Evolutionary conservation across 179 eudicot genomes (phyloP), one percentile per base, ranked within the genome.

Genomic region (Silene noctiflora): DNA sequence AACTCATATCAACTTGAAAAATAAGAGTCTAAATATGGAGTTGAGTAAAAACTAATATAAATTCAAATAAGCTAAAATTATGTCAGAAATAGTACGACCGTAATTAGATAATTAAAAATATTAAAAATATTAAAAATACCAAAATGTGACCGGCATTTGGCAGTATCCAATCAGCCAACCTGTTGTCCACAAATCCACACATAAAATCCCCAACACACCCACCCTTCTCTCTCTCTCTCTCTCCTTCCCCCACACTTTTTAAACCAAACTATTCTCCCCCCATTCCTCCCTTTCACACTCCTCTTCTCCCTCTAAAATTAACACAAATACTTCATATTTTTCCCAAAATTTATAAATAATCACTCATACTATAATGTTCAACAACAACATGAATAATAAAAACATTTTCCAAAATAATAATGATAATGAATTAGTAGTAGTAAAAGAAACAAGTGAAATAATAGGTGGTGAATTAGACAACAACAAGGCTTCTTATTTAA

Each of bases 61-160:
- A 25, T 0, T 25, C 1, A 25, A 0, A 25, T 2, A 2, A 25
- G 27, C 27, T 25, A 25, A 25, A 25, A 25, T 25, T 2, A 25
- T 25, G 27, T 25, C 27, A 25, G 27, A n/a, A n/a, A n/a, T n/a
- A n/a, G n/a, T n/a, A n/a, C n/a, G n/a, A n/a, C n/a, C n/a, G n/a
- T n/a, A n/a, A n/a, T n/a, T n/a, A n/a, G n/a, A n/a, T n/a, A n/a
- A n/a, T n/a, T n/a, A n/a, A n/a, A n/a, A n/a, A 27, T 27, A 27
- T 27, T 27, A 27, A 27, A 27, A 27, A 27, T 27, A 31, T 31
- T 31, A 31, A 4, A 31, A 31, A 31, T 31, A 31, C 4, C 0
- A 0, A 69, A 21, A 27, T 11, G 21, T 69, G 5, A 71, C 74
- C 74, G 74, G 74, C 74, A 71, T 51, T 71, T 71, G 74, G 42